A percentile compares a stretch with the other conserved stretches of the same genome.
Evolutionary conservation across 495 filamentous ascomycete genomes (phyloP).

Genomic region (Pyrenula aspistea): DNA sequence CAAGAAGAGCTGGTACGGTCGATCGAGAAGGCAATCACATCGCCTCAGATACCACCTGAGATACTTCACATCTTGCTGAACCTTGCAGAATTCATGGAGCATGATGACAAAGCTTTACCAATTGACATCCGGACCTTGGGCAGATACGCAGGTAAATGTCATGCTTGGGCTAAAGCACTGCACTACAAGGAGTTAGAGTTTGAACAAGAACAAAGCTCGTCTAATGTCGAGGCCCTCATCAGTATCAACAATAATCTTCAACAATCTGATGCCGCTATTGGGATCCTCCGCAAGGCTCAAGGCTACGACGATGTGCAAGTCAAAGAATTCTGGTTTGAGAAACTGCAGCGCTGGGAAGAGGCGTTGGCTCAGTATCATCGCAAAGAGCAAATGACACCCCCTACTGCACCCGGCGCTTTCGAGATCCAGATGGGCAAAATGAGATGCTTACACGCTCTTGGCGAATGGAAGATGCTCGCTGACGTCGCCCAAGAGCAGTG

Average conservation of each 20-base stretch:
- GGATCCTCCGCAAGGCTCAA: constrained; percentile 89
- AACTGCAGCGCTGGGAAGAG: constrained; percentile 95
- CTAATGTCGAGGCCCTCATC: constrained; percentile 90
- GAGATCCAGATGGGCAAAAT: constrained; percentile 99
- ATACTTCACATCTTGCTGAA: constrained; percentile 90
- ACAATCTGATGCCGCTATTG: constrained; percentile 93
- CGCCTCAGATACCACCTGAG: constrained; percentile 86
- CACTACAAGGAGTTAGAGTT: constrained; percentile 99
- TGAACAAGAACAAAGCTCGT: constrained; percentile 90
- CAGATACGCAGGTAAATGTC: constrained; percentile 85
- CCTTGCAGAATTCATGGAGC: constrained; percentile 98
- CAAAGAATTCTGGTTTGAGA: constrained; percentile 97
- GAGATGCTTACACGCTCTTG: constrained; percentile 93
- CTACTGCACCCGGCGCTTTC: constrained; percentile 37
- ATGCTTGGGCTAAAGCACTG: constrained; percentile 94
- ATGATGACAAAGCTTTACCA: constrained; percentile 94
- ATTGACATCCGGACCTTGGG: constrained; percentile 92
- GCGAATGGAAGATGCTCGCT: constrained; percentile 91
- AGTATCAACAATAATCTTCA: constrained; percentile 98
- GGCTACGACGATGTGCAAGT: constrained; percentile 89
- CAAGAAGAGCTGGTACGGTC: constrained; percentile 90
- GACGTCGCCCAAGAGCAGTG: constrained; percentile 84
- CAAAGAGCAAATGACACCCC: constrained; percentile 57
- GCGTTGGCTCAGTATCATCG: constrained; percentile 84
- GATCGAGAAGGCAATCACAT: constrained; percentile 88